Conservation (phyloP, 371 early-diverging fungal genomes). For the Mortierella sp. region DNA sequence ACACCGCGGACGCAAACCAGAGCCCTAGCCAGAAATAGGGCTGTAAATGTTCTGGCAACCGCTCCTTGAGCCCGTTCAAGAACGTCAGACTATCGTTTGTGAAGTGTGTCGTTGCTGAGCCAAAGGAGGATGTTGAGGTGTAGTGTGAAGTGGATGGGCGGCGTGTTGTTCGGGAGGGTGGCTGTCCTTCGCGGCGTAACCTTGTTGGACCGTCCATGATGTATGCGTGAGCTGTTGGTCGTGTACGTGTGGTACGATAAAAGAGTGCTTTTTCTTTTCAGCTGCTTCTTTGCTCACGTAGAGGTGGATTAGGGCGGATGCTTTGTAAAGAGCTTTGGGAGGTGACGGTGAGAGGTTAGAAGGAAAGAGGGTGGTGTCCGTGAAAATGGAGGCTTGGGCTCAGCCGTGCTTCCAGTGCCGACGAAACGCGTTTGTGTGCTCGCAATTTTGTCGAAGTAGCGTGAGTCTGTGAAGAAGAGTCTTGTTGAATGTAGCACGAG, state of each 20-base stretch:
- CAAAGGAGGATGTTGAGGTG: not conserved
- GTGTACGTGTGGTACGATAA: not conserved
- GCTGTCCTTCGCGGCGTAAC: not conserved
- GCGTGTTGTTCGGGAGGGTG: not conserved
- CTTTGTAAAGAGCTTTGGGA: too few species aligned
- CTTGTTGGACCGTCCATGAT: not conserved
- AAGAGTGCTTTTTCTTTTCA: not conserved
- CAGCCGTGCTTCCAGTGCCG: too few species aligned
- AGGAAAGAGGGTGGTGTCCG: too few species aligned
- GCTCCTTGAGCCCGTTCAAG: slow-evolving; percentile 18
- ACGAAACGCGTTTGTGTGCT: too few species aligned
- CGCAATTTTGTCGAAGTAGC: too few species aligned
- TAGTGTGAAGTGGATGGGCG: not conserved
- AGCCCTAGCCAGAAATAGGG: slow-evolving; percentile 37
- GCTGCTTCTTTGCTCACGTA: too few species aligned
- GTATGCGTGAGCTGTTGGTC: not conserved
- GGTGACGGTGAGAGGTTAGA: too few species aligned
- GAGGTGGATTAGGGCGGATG: too few species aligned
- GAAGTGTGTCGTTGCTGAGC: slow-evolving; percentile 23
- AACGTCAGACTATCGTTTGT: slow-evolving; percentile 16
- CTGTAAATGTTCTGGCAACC: slow-evolving; percentile 17
- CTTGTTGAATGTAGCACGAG: too few species aligned
- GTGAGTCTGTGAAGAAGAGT: too few species aligned
- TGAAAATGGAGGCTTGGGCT: too few species aligned
- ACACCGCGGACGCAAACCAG: slow-evolving; percentile 29